These are phyloP conservation scores for Camptophora hylomeconis DNA, from an alignment of 2,329 filamentous ascomycete genomes.

Conservation along the genomic window DNA sequence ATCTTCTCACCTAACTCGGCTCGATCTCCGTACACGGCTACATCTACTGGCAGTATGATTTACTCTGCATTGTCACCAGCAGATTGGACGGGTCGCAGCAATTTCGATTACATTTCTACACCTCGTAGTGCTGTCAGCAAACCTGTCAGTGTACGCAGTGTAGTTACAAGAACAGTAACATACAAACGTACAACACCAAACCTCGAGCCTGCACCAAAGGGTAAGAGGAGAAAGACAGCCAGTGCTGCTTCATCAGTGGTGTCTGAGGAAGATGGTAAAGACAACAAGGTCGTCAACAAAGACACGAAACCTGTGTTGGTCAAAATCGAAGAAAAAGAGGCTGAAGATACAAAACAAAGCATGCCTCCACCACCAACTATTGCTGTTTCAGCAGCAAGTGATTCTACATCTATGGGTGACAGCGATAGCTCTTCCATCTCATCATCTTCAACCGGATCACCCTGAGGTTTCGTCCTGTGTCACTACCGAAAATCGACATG, in stretches of 20 bases:
- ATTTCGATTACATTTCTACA: conserved; percentile 51
- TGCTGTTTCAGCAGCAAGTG: no score
- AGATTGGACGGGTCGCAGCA: conserved; percentile 46
- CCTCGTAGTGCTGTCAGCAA: conserved; percentile 51
- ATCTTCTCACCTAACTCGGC: conserved; percentile 46
- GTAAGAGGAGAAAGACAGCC: conserved; percentile 65
- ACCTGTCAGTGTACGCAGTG: conserved; percentile 62
- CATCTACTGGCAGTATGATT: conserved; percentile 27
- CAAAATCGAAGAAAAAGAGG: no score
- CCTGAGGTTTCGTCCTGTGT: no score
- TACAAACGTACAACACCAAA: conserved; percentile 55
- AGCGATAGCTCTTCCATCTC: no score
- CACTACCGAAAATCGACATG: no score
- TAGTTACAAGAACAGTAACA: conserved; percentile 87
- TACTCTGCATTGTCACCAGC: conserved; percentile 72
- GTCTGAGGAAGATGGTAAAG: no score
- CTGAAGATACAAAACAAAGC: no score
- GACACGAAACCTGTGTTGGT: no score
- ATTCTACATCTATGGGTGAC: no score
- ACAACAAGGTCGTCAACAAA: no score
- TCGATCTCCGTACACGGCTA: conserved; percentile 57
- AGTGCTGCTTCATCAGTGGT: conserved; percentile 3
- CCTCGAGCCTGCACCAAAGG: conserved; percentile 80
- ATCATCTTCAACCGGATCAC: no score
- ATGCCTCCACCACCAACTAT: no score